Evolutionary conservation across 2,329 filamentous ascomycete genomes (phyloP), one percentile per base, ranked within the genome.

Genomic region (Clarireedia sp.): DNA sequence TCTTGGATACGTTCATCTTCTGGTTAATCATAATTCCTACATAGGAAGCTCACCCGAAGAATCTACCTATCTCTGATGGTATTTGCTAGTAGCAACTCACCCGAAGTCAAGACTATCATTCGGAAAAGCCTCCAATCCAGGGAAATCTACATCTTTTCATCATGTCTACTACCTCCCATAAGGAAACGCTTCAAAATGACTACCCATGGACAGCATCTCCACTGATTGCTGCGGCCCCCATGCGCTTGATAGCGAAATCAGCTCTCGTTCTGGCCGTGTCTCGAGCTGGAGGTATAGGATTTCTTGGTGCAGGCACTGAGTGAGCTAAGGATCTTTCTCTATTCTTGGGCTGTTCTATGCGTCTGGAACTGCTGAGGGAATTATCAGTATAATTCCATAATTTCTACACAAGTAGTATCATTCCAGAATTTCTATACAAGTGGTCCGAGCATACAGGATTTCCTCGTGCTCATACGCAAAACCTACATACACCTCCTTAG

Each of bases 211-310:
- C 41, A 29, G 29, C 45, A 17, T 43, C 50, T 45, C 57, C 57
- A 17, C 38, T 87, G 19, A 75, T 90, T 29, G 73, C 78, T 46
- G 74, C 75, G 38, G 86, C 84, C 1, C 87, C 87, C 0, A 89
- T 90, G 86, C 79, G 83, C 46, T 74, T 82, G 37, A 80, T 89
- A 76, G 62, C 75, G 68, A 64, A 77, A 67, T 58, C 75, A 66
- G 62, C 70, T 0, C 75, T 89, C 3, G 82, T 84, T 2, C 71
- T 82, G 33, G 77, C 81, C 44, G 77, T 88, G 14, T 82, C 79
- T 2, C 70, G 70, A 62, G 78, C 79, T 33, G 76, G 77, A 5
- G 77, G 77, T 3, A 58, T 79, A 1, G 79, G 75, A 10, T 77
- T 77, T 61, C 70, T 77, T 46, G 75, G 71, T 2, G 71, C 71